A percentile compares a stretch with the other conserved stretches of the same genome.
phyloP scores from a whole-genome alignment of 176 grass and related monocot genomes.

The Oryza rufipogon region DNA sequence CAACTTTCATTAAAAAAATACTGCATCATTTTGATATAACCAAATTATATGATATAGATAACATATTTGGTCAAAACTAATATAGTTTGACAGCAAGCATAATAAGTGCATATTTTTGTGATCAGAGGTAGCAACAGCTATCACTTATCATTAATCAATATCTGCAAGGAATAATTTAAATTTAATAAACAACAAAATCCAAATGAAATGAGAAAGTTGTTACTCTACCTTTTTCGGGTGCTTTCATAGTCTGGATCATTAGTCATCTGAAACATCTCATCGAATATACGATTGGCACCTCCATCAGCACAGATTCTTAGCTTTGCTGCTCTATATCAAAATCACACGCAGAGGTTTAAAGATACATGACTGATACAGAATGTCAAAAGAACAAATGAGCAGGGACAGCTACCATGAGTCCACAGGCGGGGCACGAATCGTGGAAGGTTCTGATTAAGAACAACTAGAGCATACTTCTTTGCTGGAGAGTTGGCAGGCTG shows the following conservation, averaged over 20 bases:
- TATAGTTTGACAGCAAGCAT: background rate
- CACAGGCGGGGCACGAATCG: constrained; percentile 64
- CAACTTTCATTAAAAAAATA: background rate
- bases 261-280: constrained; percentile 69
- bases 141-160: background rate
- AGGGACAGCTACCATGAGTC: constrained; percentile 58
- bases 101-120: background rate
- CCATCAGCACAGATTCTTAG: constrained; percentile 76
- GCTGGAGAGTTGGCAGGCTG: constrained; percentile 36
- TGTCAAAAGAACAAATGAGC: constrained; percentile 6
- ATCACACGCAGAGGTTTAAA: constrained; percentile 37
- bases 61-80: background rate
- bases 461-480: constrained; percentile 64
- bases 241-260: constrained; percentile 50
- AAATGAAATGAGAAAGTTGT: constrained; percentile 24
- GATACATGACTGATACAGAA: background rate
- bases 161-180: constrained; percentile 19
- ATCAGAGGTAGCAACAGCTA: background rate
- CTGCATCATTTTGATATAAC: background rate
- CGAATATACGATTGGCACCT: constrained; percentile 76
- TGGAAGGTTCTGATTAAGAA: constrained; percentile 79
- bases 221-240: constrained; percentile 45
- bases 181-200: background rate
- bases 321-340: constrained; percentile 78
- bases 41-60: too few species aligned